Evolutionary conservation across 371 early-diverging fungal genomes (phyloP), one percentile per base, ranked within the genome.

Genomic region (Zancudomyces culisetae): DNA sequence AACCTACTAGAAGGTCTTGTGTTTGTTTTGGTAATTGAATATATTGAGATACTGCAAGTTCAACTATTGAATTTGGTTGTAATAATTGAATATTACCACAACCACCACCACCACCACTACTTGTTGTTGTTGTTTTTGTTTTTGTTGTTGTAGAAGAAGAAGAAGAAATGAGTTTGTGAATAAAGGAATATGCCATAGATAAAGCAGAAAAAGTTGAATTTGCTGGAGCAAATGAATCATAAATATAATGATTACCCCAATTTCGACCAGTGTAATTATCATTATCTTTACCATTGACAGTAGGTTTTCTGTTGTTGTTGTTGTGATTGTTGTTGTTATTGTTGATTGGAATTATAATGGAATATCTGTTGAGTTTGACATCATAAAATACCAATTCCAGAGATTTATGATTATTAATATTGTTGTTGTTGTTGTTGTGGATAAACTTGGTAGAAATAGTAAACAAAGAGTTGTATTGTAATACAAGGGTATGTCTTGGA

Each of bases 401-500:
- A 13, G 13, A 6, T 18, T 47, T 23, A 19, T 23, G 26, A n/a
- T n/a, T n/a, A n/a, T n/a, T n/a, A n/a, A n/a, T n/a, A n/a, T n/a
- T n/a, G n/a, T n/a, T n/a, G n/a, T n/a, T n/a, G n/a, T n/a, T n/a
- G n/a, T n/a, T n/a, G n/a, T n/a, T n/a, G n/a, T n/a, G n/a, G 3
- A 18, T 18, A 47, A 23, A 19, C 6, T 19, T 47, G 23, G 23
- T 12, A 21, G 29, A 18, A 27, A 18, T 47, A 20, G 47, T 26
- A 12, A 29, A 47, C 10, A 23, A 23, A 10, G 27, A 26, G 19
- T 12, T 23, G 26, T 47, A 47, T 4, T 15, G 8, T 4, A 51
- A 21, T 4, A 51, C 51, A 45, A 51, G 51, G 12, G 39, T 51
- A 19, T 51, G 51, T 23, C 39, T 51, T 51, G 42, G 42, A 51